Conservation (phyloP, 768 basidiomycete species). For the Leccinum ochraceum region DNA sequence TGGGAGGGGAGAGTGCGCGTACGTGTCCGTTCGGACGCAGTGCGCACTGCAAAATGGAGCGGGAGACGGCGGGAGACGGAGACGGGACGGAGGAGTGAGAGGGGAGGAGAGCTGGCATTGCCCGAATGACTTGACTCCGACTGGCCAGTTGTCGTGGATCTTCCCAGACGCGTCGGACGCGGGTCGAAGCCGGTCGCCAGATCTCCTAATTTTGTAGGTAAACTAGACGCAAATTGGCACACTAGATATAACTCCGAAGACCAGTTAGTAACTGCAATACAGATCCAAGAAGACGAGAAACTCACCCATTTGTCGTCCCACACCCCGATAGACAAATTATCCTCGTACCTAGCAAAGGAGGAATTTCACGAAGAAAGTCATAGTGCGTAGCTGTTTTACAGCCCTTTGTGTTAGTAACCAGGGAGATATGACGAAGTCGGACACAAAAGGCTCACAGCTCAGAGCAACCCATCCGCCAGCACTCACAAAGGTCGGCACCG, state of each 20-base stretch:
- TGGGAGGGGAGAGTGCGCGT: too few relatives aligned
- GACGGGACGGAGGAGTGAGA: too few relatives aligned
- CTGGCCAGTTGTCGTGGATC: too few relatives aligned
- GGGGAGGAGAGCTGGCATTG: too few relatives aligned
- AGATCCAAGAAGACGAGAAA: neutral
- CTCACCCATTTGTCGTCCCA: slow-evolving; percentile 23
- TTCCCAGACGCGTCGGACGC: too few relatives aligned
- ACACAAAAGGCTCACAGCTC: slow-evolving; percentile 2
- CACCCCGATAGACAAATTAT: slow-evolving; percentile 14
- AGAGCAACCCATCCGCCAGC: slow-evolving; percentile 10
- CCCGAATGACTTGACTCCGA: too few relatives aligned
- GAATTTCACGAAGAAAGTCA: slow-evolving; percentile 20
- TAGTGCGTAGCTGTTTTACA: slow-evolving; percentile 14
- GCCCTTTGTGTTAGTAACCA: neutral
- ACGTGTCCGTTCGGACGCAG: too few relatives aligned
- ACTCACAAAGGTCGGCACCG: slow-evolving; percentile 16
- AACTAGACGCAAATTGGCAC: slow-evolving; percentile 9
- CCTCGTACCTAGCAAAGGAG: slow-evolving; percentile 17
- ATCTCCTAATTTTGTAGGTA: too few relatives aligned
- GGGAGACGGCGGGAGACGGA: too few relatives aligned
- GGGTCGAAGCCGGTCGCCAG: too few relatives aligned
- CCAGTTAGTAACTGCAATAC: neutral
- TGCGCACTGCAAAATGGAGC: too few relatives aligned
- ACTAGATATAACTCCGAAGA: slow-evolving; percentile 15
- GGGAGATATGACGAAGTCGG: neutral